phyloP scores from a whole-genome alignment of 2,329 filamentous ascomycete species.

The Stromatinia cepivora region DNA sequence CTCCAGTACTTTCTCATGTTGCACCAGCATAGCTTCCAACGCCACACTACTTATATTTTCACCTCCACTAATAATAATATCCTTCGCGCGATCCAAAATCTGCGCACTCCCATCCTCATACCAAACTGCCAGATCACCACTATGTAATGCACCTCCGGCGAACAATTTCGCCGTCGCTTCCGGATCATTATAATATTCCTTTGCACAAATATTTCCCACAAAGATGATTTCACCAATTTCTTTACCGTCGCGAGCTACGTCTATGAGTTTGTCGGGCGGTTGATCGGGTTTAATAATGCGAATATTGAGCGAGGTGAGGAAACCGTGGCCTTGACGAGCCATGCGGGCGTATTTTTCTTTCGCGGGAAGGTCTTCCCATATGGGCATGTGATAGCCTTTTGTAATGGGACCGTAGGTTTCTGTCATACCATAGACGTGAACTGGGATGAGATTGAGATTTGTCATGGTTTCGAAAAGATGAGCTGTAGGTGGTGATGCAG shows the following conservation, averaged over 20 bases:
- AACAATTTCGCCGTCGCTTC: constrained; percentile 87
- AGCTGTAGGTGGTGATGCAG: constrained; percentile 84
- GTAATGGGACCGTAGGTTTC: constrained; percentile 96
- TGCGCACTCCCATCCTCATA: constrained; percentile 88
- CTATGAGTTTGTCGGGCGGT: constrained; percentile 62
- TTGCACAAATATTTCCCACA: constrained; percentile 85
- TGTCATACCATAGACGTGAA: constrained; percentile 87
- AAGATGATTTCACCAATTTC: constrained; percentile 87
- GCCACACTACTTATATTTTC: constrained; percentile 97
- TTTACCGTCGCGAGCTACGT: constrained; percentile 68
- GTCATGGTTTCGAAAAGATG: constrained; percentile 92
- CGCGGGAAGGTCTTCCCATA: constrained; percentile 72
- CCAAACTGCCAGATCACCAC: constrained; percentile 90
- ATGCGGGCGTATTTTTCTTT: constrained; percentile 84
- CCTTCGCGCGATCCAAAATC: constrained; percentile 91
- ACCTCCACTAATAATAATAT: constrained; percentile 96
- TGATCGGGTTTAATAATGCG: constrained; percentile 80
- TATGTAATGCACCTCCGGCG: constrained; percentile 81
- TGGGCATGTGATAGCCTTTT: constrained; percentile 83
- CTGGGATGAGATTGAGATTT: constrained; percentile 76
- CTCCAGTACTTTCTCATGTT: constrained; percentile 87
- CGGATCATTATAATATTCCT: constrained; percentile 87
- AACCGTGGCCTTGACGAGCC: constrained; percentile 92
- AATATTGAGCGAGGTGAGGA: constrained; percentile 76
- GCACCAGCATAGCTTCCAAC: constrained; percentile 83